These are phyloP conservation scores for Penicillium capsulatum DNA, from an alignment of 2,329 filamentous ascomycete genomes.

Conservation along the genomic window DNA sequence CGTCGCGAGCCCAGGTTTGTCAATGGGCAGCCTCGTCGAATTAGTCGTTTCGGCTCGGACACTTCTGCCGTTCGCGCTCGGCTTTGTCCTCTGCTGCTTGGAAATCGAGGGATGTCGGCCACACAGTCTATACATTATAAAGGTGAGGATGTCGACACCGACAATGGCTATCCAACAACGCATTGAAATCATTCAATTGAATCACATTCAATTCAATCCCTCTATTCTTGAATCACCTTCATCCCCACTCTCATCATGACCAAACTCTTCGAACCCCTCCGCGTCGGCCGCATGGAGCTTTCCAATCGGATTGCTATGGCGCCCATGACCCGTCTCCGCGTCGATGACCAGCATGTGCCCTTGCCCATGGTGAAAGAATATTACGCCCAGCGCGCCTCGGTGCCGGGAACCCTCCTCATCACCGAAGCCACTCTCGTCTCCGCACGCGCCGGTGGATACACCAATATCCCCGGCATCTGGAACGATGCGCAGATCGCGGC, in stretches of 20 bases:
- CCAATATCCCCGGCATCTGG: slow-evolving; percentile 57
- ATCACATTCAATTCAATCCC: background rate
- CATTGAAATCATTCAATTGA: background rate
- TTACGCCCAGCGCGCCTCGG: slow-evolving; percentile 52
- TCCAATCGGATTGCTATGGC: slow-evolving; percentile 52
- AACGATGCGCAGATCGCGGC: slow-evolving; percentile 53
- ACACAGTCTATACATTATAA: no score
- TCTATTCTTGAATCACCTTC: background rate
- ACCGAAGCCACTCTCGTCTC: slow-evolving; percentile 55
- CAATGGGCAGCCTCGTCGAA: no score
- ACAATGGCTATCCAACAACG: no score
- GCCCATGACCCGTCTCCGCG: slow-evolving; percentile 55
- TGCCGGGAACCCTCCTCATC: slow-evolving; percentile 55
- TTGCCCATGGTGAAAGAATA: slow-evolving; percentile 46
- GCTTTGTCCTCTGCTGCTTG: no score
- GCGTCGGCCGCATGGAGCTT: slow-evolving; percentile 41
- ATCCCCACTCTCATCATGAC: slow-evolving; percentile 22
- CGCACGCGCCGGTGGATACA: slow-evolving; percentile 45
- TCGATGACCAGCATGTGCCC: slow-evolving; percentile 48
- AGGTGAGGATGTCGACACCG: no score
- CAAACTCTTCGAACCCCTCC: slow-evolving; percentile 37
- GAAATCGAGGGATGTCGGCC: no score
- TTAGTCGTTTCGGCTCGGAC: no score
- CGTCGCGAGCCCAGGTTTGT: no score
- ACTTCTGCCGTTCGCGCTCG: no score